phyloP scores from a whole-genome alignment of 2,329 filamentous ascomycete genomes.

The Scytalidium sp. region DNA sequence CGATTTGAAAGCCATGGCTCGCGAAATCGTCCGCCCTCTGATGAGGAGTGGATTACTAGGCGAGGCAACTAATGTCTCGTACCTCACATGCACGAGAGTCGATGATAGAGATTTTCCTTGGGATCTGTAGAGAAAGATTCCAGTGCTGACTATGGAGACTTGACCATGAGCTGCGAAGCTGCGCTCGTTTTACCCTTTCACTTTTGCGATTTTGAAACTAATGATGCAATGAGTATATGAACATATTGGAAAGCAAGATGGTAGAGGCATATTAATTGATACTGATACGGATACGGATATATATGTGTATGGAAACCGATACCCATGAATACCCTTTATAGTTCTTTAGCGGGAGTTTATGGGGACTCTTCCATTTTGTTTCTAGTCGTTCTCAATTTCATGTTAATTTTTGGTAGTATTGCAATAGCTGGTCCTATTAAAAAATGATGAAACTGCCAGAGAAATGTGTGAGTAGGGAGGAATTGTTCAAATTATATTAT shows the following conservation, averaged over 20 bases:
- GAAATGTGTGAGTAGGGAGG: too few relatives aligned
- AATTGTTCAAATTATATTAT: too few relatives aligned
- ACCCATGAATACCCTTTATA: neutral
- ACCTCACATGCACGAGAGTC: conserved; percentile 63
- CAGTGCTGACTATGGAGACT: too few relatives aligned
- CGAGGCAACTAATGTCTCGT: conserved; percentile 57
- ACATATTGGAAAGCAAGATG: neutral
- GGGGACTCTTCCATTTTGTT: neutral
- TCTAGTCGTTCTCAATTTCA: neutral
- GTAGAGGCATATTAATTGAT: neutral
- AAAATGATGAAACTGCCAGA: neutral
- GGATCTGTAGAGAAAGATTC: conserved; percentile 39
- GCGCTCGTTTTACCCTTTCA: neutral
- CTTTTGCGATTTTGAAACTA: neutral
- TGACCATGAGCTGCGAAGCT: too few relatives aligned
- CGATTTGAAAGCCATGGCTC: conserved; percentile 80
- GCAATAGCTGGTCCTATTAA: neutral
- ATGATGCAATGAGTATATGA: neutral
- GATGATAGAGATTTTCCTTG: conserved; percentile 63
- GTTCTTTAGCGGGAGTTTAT: neutral
- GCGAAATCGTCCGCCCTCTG: conserved; percentile 78
- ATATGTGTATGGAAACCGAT: neutral
- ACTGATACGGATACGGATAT: neutral
- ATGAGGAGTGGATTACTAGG: conserved; percentile 85
- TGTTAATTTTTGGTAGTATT: neutral